These are phyloP conservation scores for Arabidopsis hybrid DNA, from an alignment of 441 rosid genomes.

Conservation along the genomic window DNA sequence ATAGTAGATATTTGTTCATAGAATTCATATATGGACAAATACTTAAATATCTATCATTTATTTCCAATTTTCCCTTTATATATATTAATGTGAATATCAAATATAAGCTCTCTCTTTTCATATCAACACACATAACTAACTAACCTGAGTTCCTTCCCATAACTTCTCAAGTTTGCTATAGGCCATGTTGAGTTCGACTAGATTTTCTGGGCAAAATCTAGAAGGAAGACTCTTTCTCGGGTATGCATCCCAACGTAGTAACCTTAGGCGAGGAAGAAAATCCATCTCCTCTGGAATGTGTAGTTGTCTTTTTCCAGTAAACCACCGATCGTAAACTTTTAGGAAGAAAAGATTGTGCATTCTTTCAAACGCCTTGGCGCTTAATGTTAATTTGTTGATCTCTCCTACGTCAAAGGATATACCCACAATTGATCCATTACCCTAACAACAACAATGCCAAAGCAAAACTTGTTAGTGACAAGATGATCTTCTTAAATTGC, in stretches of 20 bases:
- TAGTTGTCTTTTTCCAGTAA: not conserved
- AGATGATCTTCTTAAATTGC: not conserved
- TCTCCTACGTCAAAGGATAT: not conserved
- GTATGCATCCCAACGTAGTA: constrained; percentile 10
- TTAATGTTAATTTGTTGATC: not conserved
- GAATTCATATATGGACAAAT: too few relatives aligned
- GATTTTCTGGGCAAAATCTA: not conserved
- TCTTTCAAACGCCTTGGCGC: constrained; percentile 20
- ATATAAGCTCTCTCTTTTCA: too few relatives aligned
- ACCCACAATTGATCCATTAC: not conserved
- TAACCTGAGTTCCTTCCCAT: constrained; percentile 1
- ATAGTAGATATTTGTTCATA: too few relatives aligned
- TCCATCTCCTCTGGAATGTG: constrained; percentile 13
- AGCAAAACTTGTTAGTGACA: not conserved
- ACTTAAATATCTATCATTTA: too few relatives aligned
- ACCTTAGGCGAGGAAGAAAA: not conserved
- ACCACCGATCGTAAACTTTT: not conserved
- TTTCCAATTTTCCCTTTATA: too few relatives aligned
- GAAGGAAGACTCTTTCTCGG: not conserved
- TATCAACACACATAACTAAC: not conserved
- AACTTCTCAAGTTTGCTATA: not conserved
- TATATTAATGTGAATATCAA: too few relatives aligned
- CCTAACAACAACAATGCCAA: not conserved
- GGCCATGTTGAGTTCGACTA: not conserved
- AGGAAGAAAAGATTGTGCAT: constrained; percentile 44